These are phyloP conservation scores for Cryptococcus hybrid DNA, from an alignment of 1,284 basidiomycete species.

Conservation along the genomic window DNA sequence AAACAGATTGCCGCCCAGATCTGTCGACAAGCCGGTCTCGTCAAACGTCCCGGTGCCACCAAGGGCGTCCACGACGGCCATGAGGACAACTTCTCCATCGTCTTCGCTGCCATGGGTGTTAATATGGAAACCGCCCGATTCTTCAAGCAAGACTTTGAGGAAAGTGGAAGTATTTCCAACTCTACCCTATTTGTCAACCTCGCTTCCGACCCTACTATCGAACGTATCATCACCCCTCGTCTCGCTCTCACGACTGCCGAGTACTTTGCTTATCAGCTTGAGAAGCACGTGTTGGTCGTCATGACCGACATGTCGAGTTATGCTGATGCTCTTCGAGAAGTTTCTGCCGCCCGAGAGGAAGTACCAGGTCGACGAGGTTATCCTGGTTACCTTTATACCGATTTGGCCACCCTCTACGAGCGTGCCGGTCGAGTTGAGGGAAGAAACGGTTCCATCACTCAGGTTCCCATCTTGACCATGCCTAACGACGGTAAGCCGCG, in stretches of 20 bases:
- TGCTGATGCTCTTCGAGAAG: conserved; percentile 97
- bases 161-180: conserved; percentile 96
- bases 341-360: conserved; percentile 98
- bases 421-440: conserved; percentile 98
- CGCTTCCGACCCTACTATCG: conserved; percentile 99
- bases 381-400: conserved; percentile 82
- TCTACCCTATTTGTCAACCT: conserved; percentile 99
- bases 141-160: conserved; percentile 99
- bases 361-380: conserved; percentile 99
- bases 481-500: conserved; percentile 85
- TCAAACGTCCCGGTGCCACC: conserved; percentile 75
- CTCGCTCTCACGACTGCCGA: conserved; percentile 97
- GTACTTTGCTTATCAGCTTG: conserved; percentile 99
- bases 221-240: conserved; percentile 99
- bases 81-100: conserved; percentile 99
- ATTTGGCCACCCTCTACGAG: conserved; percentile 98
- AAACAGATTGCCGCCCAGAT: conserved; percentile 96
- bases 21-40: conserved; percentile 97
- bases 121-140: conserved; percentile 99
- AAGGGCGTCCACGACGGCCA: conserved; percentile 99
- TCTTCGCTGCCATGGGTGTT: conserved; percentile 99
- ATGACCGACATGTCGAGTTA: conserved; percentile 93
- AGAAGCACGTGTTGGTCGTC: conserved; percentile 99
- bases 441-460: conserved; percentile 98
- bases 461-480: conserved; percentile 99